Evolutionary conservation across 1,284 basidiomycete genomes (phyloP).

Genomic region (Athelia sp.): DNA sequence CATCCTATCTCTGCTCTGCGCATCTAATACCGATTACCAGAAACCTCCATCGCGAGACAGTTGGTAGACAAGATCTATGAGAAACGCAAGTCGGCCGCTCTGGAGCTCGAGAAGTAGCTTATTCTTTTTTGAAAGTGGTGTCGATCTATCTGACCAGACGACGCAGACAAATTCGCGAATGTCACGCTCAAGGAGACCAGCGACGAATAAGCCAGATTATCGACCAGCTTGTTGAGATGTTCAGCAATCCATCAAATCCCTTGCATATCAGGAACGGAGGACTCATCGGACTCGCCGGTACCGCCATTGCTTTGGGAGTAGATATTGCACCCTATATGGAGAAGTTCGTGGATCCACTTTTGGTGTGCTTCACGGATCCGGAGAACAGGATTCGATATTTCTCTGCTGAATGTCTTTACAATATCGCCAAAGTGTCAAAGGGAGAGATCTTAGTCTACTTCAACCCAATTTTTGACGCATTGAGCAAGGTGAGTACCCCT

Average conservation of each 20-base stretch:
- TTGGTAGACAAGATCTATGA: constrained; percentile 89
- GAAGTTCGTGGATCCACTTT: constrained; percentile 84
- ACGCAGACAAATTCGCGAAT: constrained; percentile 80
- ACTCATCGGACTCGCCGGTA: constrained; percentile 93
- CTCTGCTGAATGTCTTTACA: constrained; percentile 97
- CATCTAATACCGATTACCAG: constrained; percentile 27
- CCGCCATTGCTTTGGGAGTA: constrained; percentile 91
- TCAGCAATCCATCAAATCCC: constrained; percentile 74
- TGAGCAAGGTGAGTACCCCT: constrained; percentile 75
- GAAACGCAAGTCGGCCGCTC: constrained; percentile 91
- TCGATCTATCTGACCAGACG: constrained; percentile 7
- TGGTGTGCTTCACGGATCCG: constrained; percentile 92
- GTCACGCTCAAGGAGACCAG: constrained; percentile 75
- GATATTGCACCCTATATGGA: constrained; percentile 94
- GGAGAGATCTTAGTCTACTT: constrained; percentile 97
- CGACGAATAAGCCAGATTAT: constrained; percentile 84
- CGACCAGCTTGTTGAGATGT: constrained; percentile 93
- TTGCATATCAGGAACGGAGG: constrained; percentile 93
- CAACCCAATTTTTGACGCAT: constrained; percentile 96
- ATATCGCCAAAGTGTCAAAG: constrained; percentile 97
- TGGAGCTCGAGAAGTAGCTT: constrained; percentile 89
- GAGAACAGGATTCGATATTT: constrained; percentile 97
- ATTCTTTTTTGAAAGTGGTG: not conserved
- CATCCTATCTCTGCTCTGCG: not conserved
- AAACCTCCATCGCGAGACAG: constrained; percentile 65